phyloP scores from a whole-genome alignment of 345 rosid genomes.

The Corchorus olitorius region DNA sequence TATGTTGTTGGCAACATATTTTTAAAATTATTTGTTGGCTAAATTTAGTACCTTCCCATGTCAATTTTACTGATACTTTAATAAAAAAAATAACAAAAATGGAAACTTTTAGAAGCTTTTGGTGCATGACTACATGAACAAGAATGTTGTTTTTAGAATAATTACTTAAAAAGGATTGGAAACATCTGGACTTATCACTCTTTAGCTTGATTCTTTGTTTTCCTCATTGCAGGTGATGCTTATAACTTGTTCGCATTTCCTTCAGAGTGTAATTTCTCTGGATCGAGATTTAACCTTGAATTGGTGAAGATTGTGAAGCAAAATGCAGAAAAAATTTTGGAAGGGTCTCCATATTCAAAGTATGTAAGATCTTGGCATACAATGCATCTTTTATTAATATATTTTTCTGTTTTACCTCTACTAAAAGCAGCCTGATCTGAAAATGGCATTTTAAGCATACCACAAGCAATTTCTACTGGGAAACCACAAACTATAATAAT shows the following conservation, averaged over 20 bases:
- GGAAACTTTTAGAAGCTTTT: background rate
- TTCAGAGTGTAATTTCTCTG: conserved; percentile 96
- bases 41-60: background rate
- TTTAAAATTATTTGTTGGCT: background rate
- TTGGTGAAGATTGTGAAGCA: conserved; percentile 73
- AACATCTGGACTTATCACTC: conserved; percentile 18
- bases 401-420: conserved; percentile 1
- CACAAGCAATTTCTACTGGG: background rate
- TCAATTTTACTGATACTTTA: background rate
- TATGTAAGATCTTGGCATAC: conserved; percentile 30
- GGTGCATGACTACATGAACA: background rate
- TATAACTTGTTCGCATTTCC: conserved; percentile 89
- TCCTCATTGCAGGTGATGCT: conserved; percentile 56
- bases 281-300: conserved; percentile 73
- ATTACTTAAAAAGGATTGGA: background rate
- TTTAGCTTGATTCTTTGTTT: background rate
- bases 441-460: background rate
- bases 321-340: conserved; percentile 48
- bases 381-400: background rate
- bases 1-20: background rate
- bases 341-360: conserved; percentile 59
- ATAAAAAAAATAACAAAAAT: background rate
- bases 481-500: background rate
- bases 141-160: background rate
- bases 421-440: conserved; percentile 6